Evolutionary conservation across 306 rosid genomes (phyloP).

Genomic region (Senna siamea): DNA sequence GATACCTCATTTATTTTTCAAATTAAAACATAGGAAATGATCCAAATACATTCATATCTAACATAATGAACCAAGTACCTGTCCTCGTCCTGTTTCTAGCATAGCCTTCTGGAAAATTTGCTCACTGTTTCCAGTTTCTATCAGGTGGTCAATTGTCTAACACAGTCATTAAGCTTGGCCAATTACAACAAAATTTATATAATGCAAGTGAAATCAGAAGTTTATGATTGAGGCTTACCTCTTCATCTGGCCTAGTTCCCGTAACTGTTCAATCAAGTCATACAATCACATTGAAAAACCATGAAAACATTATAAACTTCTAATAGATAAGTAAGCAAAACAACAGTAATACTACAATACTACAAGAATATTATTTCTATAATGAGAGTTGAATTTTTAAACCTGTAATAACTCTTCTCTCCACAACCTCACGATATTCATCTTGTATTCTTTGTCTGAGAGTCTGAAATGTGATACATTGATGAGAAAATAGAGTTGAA

Average conservation of each 20-base stretch:
- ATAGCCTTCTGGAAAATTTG: constrained; percentile 92
- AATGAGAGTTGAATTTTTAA: constrained; percentile 38
- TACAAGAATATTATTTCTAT: constrained; percentile 30
- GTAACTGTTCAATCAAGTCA: constrained; percentile 66
- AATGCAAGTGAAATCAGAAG: constrained; percentile 29
- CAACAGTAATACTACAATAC: constrained; percentile 6
- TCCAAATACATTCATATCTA: neutral
- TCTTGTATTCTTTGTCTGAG: constrained; percentile 95
- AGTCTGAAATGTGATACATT: constrained; percentile 52
- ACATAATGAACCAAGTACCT: constrained; percentile 54
- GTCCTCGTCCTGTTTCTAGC: constrained; percentile 87
- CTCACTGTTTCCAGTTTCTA: constrained; percentile 98
- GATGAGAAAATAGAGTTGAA: constrained; percentile 38
- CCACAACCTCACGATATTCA: constrained; percentile 99
- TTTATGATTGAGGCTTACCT: constrained; percentile 60
- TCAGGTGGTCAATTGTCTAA: constrained; percentile 86
- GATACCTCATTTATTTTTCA: constrained; percentile 16
- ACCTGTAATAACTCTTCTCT: constrained; percentile 98
- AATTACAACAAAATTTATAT: constrained; percentile 41
- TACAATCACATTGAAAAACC: constrained; percentile 35
- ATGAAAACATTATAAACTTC: constrained; percentile 35
- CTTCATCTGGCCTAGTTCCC: constrained; percentile 92
- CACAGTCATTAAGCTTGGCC: constrained; percentile 33
- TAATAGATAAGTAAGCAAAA: neutral
- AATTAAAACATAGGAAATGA: neutral